Percentiles rank a stretch among this genome's conserved stretches.
phyloP scores from a whole-genome alignment of 75 land plant species.

The Selaginella tamariscina region DNA sequence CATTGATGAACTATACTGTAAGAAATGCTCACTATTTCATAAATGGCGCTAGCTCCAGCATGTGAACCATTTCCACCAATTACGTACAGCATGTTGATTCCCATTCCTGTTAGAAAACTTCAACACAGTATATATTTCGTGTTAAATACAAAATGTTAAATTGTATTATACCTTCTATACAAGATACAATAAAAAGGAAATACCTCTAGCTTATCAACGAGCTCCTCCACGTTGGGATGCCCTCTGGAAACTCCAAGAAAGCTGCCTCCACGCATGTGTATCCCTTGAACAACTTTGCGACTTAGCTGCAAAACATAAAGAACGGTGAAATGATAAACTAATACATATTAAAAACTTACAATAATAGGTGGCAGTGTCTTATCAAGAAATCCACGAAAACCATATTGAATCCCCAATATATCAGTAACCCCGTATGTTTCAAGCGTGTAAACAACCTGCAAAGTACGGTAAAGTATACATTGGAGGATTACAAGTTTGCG shows the following conservation, averaged over 20 bases:
- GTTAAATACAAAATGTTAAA: no score
- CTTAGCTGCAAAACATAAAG: not conserved
- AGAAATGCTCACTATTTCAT: not conserved
- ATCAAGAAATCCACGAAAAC: constrained; percentile 4
- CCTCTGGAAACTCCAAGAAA: constrained; percentile 10
- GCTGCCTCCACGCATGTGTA: constrained; percentile 1
- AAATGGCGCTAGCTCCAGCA: constrained; percentile 12
- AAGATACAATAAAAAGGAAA: not conserved
- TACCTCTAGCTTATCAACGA: constrained; percentile 7
- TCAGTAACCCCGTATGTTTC: constrained; percentile 6
- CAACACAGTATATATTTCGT: no score
- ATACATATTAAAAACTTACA: not conserved
- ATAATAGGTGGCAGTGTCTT: constrained; percentile 11
- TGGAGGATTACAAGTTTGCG: not conserved
- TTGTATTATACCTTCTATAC: no score
- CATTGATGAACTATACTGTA: not conserved
- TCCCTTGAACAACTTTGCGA: constrained; percentile 12
- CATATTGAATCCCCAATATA: constrained; percentile 12
- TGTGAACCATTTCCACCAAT: constrained; percentile 10
- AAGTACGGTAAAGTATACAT: not conserved
- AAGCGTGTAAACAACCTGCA: constrained; percentile 7
- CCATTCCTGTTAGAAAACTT: constrained; percentile 6
- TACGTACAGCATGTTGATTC: constrained; percentile 6
- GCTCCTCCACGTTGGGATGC: not conserved
- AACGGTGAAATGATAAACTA: not conserved